Evolutionary conservation across 306 rosid genomes (phyloP).

Genomic region (Casuarina equisetifolia): DNA sequence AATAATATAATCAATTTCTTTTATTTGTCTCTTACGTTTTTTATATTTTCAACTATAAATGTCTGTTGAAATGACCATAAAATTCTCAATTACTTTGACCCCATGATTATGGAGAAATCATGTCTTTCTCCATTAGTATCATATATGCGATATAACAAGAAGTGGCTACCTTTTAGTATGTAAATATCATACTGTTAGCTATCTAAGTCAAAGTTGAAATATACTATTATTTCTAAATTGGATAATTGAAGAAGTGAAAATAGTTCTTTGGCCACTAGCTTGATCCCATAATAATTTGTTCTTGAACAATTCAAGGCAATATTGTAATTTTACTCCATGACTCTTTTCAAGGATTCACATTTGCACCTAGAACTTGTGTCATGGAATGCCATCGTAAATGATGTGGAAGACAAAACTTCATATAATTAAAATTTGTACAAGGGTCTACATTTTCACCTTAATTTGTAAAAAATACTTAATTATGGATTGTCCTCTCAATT

Average conservation of each 20-base stretch:
- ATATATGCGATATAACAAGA: neutral
- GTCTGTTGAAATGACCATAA: no score
- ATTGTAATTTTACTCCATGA: neutral
- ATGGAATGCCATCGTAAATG: neutral
- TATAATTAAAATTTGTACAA: neutral
- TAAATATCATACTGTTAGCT: neutral
- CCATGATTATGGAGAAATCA: no score
- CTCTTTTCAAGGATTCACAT: neutral
- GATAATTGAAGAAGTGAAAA: conserved; percentile 1
- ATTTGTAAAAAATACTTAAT: neutral
- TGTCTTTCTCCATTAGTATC: neutral
- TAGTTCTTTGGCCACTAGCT: neutral
- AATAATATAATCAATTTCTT: no score
- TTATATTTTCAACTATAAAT: no score
- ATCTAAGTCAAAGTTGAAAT: neutral
- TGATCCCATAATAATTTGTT: neutral
- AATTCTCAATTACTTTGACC: no score
- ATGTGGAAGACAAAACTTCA: neutral
- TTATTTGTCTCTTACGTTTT: no score
- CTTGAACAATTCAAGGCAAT: no score
- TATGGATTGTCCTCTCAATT: neutral
- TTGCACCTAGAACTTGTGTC: neutral
- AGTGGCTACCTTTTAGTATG: neutral
- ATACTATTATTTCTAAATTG: neutral
- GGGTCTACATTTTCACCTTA: neutral